These are phyloP conservation scores for Aspergillus avenaceus DNA, from an alignment of 495 filamentous ascomycete species.

Conservation along the genomic window DNA sequence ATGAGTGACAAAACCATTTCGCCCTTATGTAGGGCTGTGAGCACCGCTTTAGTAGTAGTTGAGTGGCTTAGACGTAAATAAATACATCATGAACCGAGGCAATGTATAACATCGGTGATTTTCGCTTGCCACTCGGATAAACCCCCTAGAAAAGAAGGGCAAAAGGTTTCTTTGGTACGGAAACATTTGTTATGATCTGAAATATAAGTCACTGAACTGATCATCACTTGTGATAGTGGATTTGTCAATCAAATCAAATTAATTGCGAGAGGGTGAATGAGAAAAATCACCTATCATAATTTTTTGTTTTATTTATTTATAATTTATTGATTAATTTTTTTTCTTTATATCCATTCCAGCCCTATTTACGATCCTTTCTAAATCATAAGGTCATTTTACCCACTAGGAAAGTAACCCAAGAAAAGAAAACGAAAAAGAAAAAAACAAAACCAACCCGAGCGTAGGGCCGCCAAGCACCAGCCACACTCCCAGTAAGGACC, in stretches of 20 bases:
- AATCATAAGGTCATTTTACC: no score
- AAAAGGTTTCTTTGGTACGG: no score
- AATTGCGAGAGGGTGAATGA: neutral
- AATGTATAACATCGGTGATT: neutral
- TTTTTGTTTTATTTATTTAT: neutral
- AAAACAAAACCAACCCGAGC: neutral
- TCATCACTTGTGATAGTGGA: no score
- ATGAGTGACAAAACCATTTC: neutral
- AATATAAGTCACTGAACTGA: neutral
- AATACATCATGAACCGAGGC: neutral
- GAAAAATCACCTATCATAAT: neutral
- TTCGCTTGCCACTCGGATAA: neutral
- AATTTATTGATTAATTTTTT: neutral
- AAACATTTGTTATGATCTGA: neutral
- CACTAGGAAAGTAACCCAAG: neutral
- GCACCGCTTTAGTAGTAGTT: neutral
- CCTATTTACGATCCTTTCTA: neutral
- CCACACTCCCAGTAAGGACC: slow-evolving; percentile 12
- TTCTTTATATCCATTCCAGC: neutral
- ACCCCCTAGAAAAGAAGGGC: no score
- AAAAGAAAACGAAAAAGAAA: neutral
- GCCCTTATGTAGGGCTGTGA: neutral
- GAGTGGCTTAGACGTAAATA: neutral
- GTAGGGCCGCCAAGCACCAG: slow-evolving; percentile 8
- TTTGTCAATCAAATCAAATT: neutral